Evolutionary conservation across 257 asterid species (phyloP).

Genomic region (Ocimum tenuiflorum): DNA sequence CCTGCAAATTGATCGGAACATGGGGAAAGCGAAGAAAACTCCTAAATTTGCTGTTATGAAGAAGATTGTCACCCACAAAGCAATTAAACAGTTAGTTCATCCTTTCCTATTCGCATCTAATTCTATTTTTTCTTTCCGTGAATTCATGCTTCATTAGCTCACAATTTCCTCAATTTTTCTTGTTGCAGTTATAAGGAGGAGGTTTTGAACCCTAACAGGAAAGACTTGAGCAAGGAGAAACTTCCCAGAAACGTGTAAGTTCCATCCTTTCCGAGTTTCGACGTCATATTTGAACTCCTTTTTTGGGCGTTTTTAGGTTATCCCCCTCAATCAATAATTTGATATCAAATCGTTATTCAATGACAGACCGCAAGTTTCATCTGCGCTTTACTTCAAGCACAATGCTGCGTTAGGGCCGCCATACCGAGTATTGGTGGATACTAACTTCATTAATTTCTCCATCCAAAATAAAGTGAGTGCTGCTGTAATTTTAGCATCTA

Average conservation of each 20-base stretch:
- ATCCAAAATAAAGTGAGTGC: conserved; percentile 83
- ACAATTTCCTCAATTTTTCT: background rate
- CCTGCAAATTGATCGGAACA: conserved; percentile 20
- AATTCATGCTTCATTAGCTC: background rate
- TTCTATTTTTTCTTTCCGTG: background rate
- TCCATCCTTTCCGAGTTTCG: background rate
- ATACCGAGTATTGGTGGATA: conserved; percentile 79
- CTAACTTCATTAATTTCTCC: conserved; percentile 94
- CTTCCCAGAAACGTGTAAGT: conserved; percentile 87
- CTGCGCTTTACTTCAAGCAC: conserved; percentile 80
- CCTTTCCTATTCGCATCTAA: background rate
- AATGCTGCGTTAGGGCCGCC: conserved; percentile 96
- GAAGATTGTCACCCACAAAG: conserved; percentile 58
- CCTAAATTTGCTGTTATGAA: conserved; percentile 96
- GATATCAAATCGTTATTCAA: background rate
- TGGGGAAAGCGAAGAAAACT: conserved; percentile 84
- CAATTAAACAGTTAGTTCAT: conserved; percentile 57
- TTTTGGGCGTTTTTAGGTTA: background rate
- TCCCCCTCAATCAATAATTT: background rate
- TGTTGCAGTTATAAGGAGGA: conserved; percentile 60
- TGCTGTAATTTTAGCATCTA: background rate
- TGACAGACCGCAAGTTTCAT: conserved; percentile 75
- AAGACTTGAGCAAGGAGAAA: conserved; percentile 63
- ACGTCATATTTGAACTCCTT: background rate
- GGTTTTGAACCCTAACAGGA: conserved; percentile 84